Percentiles rank a stretch among this genome's conserved stretches.
These are phyloP conservation scores for Saturnispora besseyi DNA, from an alignment of 805 yeast species.

Conservation along the genomic window DNA sequence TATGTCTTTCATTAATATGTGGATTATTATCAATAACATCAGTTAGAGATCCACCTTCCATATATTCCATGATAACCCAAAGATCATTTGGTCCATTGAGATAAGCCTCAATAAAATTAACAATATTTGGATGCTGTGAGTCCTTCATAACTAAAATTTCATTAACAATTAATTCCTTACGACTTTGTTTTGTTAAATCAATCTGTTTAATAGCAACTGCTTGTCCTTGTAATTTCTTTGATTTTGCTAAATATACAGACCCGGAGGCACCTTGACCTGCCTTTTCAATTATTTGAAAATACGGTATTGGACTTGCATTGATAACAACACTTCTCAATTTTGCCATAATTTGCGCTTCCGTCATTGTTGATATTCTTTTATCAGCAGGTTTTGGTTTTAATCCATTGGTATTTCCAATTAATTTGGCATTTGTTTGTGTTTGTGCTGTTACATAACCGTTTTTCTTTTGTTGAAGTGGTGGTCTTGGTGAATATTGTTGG, in stretches of 20 bases:
- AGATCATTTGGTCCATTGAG: slow-evolving; percentile 69
- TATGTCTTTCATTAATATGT: slow-evolving; percentile 74
- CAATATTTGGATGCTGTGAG: slow-evolving; percentile 89
- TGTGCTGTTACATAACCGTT: slow-evolving; percentile 24
- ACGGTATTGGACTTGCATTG: slow-evolving; percentile 76
- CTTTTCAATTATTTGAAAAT: slow-evolving; percentile 65
- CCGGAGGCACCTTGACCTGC: slow-evolving; percentile 99
- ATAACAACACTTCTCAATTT: slow-evolving; percentile 76
- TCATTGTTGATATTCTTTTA: slow-evolving; percentile 51
- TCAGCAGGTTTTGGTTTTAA: slow-evolving; percentile 27
- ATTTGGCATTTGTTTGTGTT: slow-evolving; percentile 18
- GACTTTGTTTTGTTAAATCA: slow-evolving; percentile 83
- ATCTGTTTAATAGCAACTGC: slow-evolving; percentile 95
- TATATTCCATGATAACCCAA: slow-evolving; percentile 99
- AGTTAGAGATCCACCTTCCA: slow-evolving; percentile 98
- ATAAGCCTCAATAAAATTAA: slow-evolving; percentile 87
- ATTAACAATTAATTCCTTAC: slow-evolving; percentile 90
- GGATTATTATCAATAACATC: slow-evolving; percentile 90
- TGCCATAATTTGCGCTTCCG: slow-evolving; percentile 81
- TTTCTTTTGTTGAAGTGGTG: slow-evolving; percentile 30
- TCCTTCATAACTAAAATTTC: slow-evolving; percentile 97
- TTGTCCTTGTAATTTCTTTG: slow-evolving; percentile 38
- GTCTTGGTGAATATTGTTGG: slow-evolving; percentile 7
- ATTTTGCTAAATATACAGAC: slow-evolving; percentile 80
- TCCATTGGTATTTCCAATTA: slow-evolving; percentile 6